Conservation (phyloP, 2,329 filamentous ascomycete genomes). For the Cercospora zeae-maydis region DNA sequence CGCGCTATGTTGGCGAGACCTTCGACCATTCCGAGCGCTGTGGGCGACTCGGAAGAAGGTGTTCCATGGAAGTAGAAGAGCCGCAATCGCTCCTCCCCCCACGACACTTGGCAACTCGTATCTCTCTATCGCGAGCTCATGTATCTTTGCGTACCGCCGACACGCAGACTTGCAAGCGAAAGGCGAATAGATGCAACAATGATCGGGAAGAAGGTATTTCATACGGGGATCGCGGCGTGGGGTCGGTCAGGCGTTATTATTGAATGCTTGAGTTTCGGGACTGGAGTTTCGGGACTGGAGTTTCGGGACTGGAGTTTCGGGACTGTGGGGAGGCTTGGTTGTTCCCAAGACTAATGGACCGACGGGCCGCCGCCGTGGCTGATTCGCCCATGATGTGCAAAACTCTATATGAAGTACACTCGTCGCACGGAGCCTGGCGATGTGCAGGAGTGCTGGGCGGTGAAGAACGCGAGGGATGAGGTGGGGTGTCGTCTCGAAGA, state of each 20-base stretch:
- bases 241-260: neutral
- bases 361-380: neutral
- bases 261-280: no score
- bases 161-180: neutral
- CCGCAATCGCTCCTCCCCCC: neutral
- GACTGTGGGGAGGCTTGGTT: neutral
- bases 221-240: neutral
- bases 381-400: neutral
- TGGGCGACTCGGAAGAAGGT: neutral
- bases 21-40: neutral
- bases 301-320: neutral
- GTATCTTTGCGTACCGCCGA: neutral
- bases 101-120: neutral
- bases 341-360: neutral
- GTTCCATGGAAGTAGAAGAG: neutral
- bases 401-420: conserved; percentile 2
- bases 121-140: neutral
- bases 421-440: neutral
- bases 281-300: no score
- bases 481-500: neutral
- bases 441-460: conserved; percentile 1
- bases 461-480: conserved; percentile 4
- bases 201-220: no score
- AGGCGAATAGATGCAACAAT: neutral
- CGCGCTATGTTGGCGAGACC: neutral